Evolutionary conservation across 2,329 filamentous ascomycete genomes (phyloP).

Genomic region (Aspergillus pseudonomiae): DNA sequence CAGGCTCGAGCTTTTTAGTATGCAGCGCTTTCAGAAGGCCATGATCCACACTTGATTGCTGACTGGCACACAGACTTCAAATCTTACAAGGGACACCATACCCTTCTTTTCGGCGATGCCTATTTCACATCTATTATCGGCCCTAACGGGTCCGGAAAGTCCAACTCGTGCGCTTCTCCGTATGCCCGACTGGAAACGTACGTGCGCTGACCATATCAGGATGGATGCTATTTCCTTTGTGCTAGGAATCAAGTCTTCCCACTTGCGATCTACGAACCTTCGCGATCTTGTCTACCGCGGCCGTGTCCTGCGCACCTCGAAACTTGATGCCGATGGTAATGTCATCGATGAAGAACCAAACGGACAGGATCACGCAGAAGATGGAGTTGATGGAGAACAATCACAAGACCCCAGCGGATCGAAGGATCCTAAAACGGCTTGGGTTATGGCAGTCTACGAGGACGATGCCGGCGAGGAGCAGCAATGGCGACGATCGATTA

Average conservation of each 20-base stretch:
- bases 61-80: conserved; percentile 77
- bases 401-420: conserved; percentile 60
- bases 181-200: neutral
- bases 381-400: conserved; percentile 61
- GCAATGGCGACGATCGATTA: conserved; percentile 94
- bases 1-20: conserved; percentile 90
- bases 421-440: conserved; percentile 88
- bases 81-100: conserved; percentile 97
- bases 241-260: conserved; percentile 97
- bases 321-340: conserved; percentile 84
- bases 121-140: conserved; percentile 99
- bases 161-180: conserved; percentile 74
- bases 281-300: conserved; percentile 96
- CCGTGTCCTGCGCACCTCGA: conserved; percentile 86
- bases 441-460: conserved; percentile 99
- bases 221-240: conserved; percentile 99
- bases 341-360: conserved; percentile 65
- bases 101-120: conserved; percentile 90
- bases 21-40: conserved; percentile 34
- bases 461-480: conserved; percentile 95
- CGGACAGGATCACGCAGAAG: conserved; percentile 61
- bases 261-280: conserved; percentile 89
- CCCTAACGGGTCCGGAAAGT: conserved; percentile 99
- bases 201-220: conserved; percentile 51
- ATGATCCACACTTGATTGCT: conserved; percentile 20